Evolutionary conservation across 306 rosid species (phyloP).

Genomic region (Abrus precatorius): DNA sequence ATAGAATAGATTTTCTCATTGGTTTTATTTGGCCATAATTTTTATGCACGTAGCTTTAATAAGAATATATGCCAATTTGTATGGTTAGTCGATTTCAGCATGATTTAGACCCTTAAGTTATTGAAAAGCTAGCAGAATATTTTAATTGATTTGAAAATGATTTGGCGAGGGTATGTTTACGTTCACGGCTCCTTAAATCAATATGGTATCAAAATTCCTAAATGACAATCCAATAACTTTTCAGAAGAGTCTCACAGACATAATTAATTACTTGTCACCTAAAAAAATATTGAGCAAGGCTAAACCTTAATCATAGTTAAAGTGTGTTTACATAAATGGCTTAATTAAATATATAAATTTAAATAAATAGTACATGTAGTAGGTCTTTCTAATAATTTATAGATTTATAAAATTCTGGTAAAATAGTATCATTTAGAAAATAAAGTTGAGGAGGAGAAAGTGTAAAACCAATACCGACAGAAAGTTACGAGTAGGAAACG

Average conservation of each 20-base stretch:
- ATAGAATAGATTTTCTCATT: constrained; percentile 29
- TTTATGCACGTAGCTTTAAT: constrained; percentile 42
- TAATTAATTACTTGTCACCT: neutral
- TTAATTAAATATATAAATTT: too few relatives aligned
- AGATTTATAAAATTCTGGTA: too few relatives aligned
- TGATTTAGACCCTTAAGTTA: constrained; percentile 53
- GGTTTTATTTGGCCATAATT: constrained; percentile 35
- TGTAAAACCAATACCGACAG: neutral
- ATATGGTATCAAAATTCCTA: constrained; percentile 17
- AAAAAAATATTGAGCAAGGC: constrained; percentile 14
- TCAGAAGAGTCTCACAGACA: constrained; percentile 1
- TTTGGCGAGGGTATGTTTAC: constrained; percentile 40
- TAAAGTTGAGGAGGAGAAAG: neutral
- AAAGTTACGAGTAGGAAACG: neutral
- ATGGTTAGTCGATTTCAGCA: constrained; percentile 48
- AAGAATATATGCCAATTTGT: constrained; percentile 41
- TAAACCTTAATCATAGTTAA: neutral
- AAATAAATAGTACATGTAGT: too few relatives aligned
- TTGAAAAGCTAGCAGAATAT: constrained; percentile 50
- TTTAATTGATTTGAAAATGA: constrained; percentile 48
- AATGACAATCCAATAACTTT: constrained; percentile 2
- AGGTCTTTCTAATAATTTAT: too few relatives aligned
- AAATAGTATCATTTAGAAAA: neutral
- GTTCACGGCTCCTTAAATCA: constrained; percentile 50
- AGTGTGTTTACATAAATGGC: too few relatives aligned